These are phyloP conservation scores for Pyrus hybrid DNA, from an alignment of 331 rosid species.

Conservation along the genomic window DNA sequence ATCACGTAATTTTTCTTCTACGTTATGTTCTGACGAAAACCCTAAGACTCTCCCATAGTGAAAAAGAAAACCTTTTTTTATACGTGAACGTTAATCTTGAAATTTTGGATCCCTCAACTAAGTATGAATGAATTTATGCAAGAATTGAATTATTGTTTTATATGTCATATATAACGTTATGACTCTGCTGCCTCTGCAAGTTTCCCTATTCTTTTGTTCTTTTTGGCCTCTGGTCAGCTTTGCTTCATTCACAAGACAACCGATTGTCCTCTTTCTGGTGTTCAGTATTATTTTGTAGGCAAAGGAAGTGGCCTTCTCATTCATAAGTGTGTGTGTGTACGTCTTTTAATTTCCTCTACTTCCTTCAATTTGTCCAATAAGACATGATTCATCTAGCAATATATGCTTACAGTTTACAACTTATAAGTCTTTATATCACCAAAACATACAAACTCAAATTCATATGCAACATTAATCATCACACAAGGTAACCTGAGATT, in stretches of 20 bases:
- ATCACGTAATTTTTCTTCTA: too few species aligned
- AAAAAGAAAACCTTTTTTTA: too few species aligned
- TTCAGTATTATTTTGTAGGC: background rate
- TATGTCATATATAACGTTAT: background rate
- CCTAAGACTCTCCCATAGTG: too few species aligned
- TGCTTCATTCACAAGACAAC: background rate
- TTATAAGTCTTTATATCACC: too few species aligned
- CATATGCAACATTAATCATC: background rate
- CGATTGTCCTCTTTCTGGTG: background rate
- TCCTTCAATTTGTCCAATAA: background rate
- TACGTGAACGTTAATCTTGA: too few species aligned
- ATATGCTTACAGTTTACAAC: too few species aligned
- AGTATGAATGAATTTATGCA: background rate
- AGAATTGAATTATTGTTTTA: too few species aligned
- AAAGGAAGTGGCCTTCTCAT: background rate
- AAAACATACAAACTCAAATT: too few species aligned
- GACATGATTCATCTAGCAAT: background rate
- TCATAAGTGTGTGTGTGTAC: background rate
- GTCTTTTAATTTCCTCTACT: background rate
- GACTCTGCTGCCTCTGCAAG: background rate
- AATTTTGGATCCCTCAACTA: too few species aligned
- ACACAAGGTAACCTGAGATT: fast-evolving
- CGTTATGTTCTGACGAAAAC: too few species aligned
- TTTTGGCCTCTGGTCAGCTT: background rate
- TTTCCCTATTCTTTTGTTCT: background rate